Evolutionary conservation across 2,329 filamentous ascomycete species (phyloP).

Genomic region (Scleromitrula shiraiana): DNA sequence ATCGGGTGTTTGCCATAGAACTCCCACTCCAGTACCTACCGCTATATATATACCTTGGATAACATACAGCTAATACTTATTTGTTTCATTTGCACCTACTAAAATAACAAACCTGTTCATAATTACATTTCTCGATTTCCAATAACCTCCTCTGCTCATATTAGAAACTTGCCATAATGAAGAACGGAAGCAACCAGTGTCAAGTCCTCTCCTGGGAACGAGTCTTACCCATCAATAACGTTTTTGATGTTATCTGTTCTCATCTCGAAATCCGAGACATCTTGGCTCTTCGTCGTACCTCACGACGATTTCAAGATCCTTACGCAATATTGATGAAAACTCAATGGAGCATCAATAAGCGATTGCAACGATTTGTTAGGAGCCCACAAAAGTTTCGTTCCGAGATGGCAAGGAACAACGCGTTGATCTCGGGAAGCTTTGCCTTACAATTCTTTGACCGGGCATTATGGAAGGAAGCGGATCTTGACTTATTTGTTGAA

Average conservation of each 20-base stretch:
- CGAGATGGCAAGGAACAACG: neutral
- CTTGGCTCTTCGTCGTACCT: neutral
- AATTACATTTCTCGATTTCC: no score
- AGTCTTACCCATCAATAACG: no score
- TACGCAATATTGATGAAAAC: neutral
- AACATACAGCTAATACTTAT: no score
- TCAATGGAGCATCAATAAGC: neutral
- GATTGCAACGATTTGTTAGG: neutral
- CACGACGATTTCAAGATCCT: neutral
- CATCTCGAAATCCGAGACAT: neutral
- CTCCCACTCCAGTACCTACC: no score
- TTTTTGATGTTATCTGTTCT: neutral
- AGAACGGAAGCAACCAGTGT: no score
- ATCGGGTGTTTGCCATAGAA: no score
- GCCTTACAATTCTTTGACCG: conserved; percentile 11
- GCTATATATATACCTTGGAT: no score
- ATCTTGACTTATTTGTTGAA: conserved; percentile 10
- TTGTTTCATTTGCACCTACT: no score
- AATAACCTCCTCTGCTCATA: no score
- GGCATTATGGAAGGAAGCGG: conserved; percentile 4
- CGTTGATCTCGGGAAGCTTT: conserved; percentile 10
- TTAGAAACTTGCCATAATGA: no score
- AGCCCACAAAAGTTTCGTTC: neutral
- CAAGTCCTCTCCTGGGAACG: no score
- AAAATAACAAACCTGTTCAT: no score